Evolutionary conservation across 495 filamentous ascomycete genomes (phyloP).

Genomic region (Annulohypoxylon maeteangense): DNA sequence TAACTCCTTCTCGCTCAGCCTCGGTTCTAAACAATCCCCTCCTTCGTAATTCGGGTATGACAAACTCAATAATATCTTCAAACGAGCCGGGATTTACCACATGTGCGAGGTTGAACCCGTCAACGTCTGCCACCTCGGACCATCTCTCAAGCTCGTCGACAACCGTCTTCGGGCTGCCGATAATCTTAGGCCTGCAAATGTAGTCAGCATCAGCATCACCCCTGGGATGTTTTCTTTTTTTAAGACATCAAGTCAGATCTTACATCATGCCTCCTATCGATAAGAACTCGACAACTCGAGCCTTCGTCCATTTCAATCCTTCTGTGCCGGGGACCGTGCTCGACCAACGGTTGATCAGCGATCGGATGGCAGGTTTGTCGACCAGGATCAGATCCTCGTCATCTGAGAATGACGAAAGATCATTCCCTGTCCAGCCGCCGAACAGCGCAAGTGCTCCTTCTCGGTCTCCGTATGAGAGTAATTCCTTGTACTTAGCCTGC

Average conservation of each 20-base stretch:
- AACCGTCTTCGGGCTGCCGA: constrained; percentile 63
- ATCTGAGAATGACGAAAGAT: constrained; percentile 59
- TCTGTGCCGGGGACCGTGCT: constrained; percentile 52
- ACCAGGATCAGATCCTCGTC: constrained; percentile 65
- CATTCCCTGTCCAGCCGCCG: constrained; percentile 69
- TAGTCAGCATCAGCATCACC: constrained; percentile 5
- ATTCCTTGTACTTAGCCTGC: constrained; percentile 61
- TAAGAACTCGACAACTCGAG: constrained; percentile 61
- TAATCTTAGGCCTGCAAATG: constrained; percentile 52
- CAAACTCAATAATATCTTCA: constrained; percentile 48
- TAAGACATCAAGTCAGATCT: constrained; percentile 8
- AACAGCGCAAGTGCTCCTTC: constrained; percentile 68
- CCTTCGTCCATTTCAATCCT: constrained; percentile 64
- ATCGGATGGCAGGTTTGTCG: constrained; percentile 65
- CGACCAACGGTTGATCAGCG: constrained; percentile 46
- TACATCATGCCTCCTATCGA: constrained; percentile 61
- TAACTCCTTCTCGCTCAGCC: constrained; percentile 57
- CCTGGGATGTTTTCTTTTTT: neutral
- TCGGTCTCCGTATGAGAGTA: constrained; percentile 59
- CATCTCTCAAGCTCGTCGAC: constrained; percentile 67
- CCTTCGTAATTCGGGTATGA: constrained; percentile 51
- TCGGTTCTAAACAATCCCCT: constrained; percentile 63
- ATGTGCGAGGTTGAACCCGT: constrained; percentile 51
- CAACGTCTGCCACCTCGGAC: constrained; percentile 63
- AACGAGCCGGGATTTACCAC: constrained; percentile 48